Evolutionary conservation across 495 filamentous ascomycete genomes (phyloP).

Genomic region (Aspergillus indologenus): DNA sequence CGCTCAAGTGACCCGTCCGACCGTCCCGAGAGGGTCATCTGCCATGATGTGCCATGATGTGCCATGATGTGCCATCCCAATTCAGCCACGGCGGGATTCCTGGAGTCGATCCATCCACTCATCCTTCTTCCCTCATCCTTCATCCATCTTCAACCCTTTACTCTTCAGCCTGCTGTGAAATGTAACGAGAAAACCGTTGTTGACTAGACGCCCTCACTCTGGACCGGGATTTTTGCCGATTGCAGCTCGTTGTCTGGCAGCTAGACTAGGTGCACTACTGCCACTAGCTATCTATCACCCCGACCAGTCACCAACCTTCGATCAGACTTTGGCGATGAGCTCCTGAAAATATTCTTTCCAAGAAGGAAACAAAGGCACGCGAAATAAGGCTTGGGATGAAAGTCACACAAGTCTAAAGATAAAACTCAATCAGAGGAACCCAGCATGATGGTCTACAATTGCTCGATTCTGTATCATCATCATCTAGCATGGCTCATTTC

Average conservation of each 20-base stretch:
- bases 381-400: not conserved
- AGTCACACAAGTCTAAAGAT: conserved; percentile 16
- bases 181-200: too few relatives aligned
- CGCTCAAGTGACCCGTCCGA: conserved; percentile 41
- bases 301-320: not conserved
- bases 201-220: too few relatives aligned
- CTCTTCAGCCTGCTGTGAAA: not conserved
- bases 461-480: not conserved
- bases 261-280: too few relatives aligned
- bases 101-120: conserved; percentile 3
- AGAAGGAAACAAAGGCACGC: not conserved
- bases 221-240: not conserved
- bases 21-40: conserved; percentile 38
- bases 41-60: too few relatives aligned
- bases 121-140: not conserved
- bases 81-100: not conserved
- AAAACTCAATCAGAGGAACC: conserved; percentile 7
- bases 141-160: not conserved
- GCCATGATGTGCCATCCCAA: too few relatives aligned
- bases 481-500: not conserved
- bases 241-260: not conserved
- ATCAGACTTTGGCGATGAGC: not conserved
- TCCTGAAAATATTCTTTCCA: not conserved
- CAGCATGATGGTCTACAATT: not conserved
- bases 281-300: not conserved